Evolutionary conservation across 768 basidiomycete species (phyloP).

Genomic region (Collybiopsis luxurians): DNA sequence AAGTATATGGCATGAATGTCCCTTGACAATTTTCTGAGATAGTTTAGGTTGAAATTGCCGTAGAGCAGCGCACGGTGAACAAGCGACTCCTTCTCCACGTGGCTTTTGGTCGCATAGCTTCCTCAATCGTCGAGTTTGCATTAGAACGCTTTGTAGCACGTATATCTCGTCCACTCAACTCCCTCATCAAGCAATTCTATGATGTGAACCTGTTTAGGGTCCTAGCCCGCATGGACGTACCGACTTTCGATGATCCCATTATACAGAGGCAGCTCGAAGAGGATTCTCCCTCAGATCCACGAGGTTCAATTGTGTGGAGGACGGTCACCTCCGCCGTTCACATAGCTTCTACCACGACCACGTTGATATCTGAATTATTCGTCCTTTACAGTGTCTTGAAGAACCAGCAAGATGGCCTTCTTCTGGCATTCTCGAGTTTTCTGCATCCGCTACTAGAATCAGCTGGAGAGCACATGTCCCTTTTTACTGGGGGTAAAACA

Average conservation of each 20-base stretch:
- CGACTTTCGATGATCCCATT: conserved; percentile 68
- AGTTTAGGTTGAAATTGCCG: conserved; percentile 59
- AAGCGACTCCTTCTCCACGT: conserved; percentile 51
- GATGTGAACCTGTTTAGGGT: conserved; percentile 63
- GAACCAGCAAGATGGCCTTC: conserved; percentile 60
- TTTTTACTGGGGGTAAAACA: not conserved
- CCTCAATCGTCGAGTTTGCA: conserved; percentile 40
- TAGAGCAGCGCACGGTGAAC: conserved; percentile 63
- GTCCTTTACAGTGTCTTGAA: conserved; percentile 58
- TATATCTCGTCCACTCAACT: conserved; percentile 51
- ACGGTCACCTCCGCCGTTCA: conserved; percentile 44
- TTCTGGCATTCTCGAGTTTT: conserved; percentile 59
- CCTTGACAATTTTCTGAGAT: too few relatives aligned
- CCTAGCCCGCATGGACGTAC: conserved; percentile 70
- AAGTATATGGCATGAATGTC: too few relatives aligned
- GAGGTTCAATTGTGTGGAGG: conserved; percentile 56
- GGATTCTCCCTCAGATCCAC: conserved; percentile 41
- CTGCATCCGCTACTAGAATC: conserved; percentile 42
- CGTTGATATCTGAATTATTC: conserved; percentile 52
- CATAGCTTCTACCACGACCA: not conserved
- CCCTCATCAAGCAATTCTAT: conserved; percentile 59
- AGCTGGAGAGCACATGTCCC: not conserved
- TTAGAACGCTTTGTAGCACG: conserved; percentile 40
- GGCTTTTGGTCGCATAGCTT: conserved; percentile 54
- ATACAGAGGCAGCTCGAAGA: conserved; percentile 65